phyloP scores from a whole-genome alignment of 2,329 filamentous ascomycete species.

The Chrysosporium keratinophilum region DNA sequence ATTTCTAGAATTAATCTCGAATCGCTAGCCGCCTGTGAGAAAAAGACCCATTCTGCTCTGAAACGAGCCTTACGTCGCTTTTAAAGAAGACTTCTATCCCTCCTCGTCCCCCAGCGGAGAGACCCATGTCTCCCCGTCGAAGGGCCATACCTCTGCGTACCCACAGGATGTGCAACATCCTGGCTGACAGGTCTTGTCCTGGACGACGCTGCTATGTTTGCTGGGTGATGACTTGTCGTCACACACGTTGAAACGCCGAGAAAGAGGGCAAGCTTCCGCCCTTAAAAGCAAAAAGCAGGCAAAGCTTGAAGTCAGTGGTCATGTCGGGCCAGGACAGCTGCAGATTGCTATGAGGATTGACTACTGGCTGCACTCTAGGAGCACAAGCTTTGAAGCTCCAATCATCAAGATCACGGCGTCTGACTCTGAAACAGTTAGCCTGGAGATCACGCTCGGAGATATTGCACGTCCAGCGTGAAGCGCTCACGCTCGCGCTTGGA shows the following conservation, averaged over 20 bases:
- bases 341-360: not conserved
- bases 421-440: too few species aligned
- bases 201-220: too few species aligned
- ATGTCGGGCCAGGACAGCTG: not conserved
- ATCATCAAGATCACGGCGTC: too few species aligned
- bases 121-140: constrained; percentile 4
- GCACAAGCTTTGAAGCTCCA: not conserved
- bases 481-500: not conserved
- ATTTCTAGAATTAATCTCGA: not conserved
- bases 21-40: not conserved
- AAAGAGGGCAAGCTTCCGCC: not conserved
- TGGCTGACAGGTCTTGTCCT: not conserved
- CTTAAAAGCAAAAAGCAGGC: not conserved
- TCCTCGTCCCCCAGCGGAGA: not conserved
- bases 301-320: not conserved
- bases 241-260: not conserved
- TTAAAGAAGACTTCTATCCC: constrained; percentile 2
- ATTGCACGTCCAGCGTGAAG: not conserved
- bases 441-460: not conserved
- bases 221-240: not conserved
- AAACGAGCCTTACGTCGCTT: constrained; percentile 10
- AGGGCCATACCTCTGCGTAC: not conserved
- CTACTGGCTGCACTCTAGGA: not conserved
- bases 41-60: not conserved
- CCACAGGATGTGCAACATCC: constrained; percentile 3